A percentile compares a stretch with the other conserved stretches of the same genome.
Conservation (phyloP, 352 stramenopile genomes). For the Phytophthora pistaciae region DNA sequence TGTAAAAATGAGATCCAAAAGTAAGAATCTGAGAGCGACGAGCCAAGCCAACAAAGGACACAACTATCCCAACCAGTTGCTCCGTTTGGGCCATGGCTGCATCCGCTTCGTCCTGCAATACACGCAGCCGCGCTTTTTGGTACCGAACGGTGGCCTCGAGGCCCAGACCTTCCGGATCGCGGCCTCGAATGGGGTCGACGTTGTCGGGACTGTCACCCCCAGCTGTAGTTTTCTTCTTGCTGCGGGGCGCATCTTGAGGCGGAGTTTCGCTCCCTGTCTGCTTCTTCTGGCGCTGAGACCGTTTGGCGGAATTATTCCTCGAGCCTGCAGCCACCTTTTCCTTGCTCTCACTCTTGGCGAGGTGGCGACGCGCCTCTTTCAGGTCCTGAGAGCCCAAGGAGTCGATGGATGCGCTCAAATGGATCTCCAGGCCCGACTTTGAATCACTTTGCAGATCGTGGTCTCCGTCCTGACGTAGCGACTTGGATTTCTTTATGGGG, state of each 20-base stretch:
- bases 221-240: constrained; percentile 11
- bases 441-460: constrained; percentile 9
- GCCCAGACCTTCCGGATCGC: constrained; percentile 49
- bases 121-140: constrained; percentile 75
- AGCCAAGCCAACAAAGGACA: not conserved
- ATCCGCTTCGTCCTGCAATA: constrained; percentile 79
- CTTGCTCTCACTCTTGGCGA: constrained; percentile 35
- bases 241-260: constrained; percentile 21
- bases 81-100: constrained; percentile 43
- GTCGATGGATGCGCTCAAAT: constrained; percentile 68
- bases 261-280: constrained; percentile 9
- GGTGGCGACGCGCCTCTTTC: constrained; percentile 23
- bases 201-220: constrained; percentile 3
- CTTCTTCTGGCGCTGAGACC: constrained; percentile 24
- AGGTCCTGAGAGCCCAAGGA: constrained; percentile 43
- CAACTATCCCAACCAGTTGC: constrained; percentile 48
- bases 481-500: constrained; percentile 3
- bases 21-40: not conserved
- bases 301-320: constrained; percentile 24
- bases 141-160: constrained; percentile 74
- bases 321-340: constrained; percentile 12
- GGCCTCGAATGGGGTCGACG: constrained; percentile 2
- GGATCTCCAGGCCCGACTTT: constrained; percentile 43
- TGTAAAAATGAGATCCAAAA: constrained; percentile 2
- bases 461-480: not conserved